A percentile compares a stretch with the other conserved stretches of the same genome.
Evolutionary conservation across 495 filamentous ascomycete species (phyloP).

Genomic region (Bathelium albidoporum): DNA sequence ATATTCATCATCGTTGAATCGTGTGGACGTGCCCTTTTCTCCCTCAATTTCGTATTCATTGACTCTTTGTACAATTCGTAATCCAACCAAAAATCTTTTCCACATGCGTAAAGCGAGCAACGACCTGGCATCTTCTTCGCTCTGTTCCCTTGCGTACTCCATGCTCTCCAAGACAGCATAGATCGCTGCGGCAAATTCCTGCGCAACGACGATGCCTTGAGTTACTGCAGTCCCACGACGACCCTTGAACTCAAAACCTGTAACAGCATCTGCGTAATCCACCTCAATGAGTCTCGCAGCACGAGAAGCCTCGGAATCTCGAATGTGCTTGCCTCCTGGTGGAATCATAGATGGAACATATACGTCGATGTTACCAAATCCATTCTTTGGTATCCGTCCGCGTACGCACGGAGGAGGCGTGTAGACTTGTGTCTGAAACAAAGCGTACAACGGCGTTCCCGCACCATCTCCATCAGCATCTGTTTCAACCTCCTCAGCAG

Average conservation of each 20-base stretch:
- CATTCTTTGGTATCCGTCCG: conserved; percentile 74
- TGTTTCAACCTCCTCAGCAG: conserved; percentile 11
- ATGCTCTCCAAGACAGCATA: conserved; percentile 55
- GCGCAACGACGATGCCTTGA: conserved; percentile 64
- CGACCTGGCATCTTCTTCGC: conserved; percentile 46
- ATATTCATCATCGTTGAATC: background rate
- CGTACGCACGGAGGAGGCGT: conserved; percentile 60
- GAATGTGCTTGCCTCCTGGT: conserved; percentile 62
- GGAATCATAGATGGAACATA: conserved; percentile 93
- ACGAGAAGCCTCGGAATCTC: conserved; percentile 51
- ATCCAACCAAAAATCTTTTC: conserved; percentile 61
- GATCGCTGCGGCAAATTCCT: conserved; percentile 60
- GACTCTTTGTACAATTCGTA: conserved; percentile 72
- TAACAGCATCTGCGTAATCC: conserved; percentile 82
- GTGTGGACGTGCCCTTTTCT: conserved; percentile 19
- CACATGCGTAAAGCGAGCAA: conserved; percentile 57
- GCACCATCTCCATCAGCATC: conserved; percentile 21
- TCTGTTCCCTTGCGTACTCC: conserved; percentile 47
- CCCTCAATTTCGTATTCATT: conserved; percentile 50
- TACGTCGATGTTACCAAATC: conserved; percentile 79
- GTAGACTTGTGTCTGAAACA: conserved; percentile 68
- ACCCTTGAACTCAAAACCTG: conserved; percentile 77
- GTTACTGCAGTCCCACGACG: conserved; percentile 71
- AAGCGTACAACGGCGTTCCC: conserved; percentile 55
- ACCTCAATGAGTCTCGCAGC: conserved; percentile 70